Conservation (phyloP, 2,329 filamentous ascomycete genomes). For the Claviceps citrina region DNA sequence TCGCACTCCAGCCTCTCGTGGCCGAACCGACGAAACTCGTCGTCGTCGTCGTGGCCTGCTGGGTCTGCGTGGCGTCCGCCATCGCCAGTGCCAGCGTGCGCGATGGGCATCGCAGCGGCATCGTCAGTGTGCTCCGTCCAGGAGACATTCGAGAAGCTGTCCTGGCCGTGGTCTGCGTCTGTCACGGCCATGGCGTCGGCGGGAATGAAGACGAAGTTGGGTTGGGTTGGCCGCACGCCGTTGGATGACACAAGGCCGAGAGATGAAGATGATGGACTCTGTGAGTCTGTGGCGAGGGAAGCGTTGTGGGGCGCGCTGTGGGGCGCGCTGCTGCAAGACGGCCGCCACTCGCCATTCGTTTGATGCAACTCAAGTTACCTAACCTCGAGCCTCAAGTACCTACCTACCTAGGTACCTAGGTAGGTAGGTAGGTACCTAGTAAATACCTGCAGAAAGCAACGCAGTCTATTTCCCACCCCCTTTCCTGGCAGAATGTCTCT, state of each 20-base stretch:
- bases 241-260: not conserved
- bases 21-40: constrained; percentile 49
- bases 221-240: no score
- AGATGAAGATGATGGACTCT: not conserved
- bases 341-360: no score
- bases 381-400: no score
- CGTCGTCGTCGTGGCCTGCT: constrained; percentile 30
- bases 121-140: constrained; percentile 49
- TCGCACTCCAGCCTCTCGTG: constrained; percentile 67
- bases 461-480: constrained; percentile 2
- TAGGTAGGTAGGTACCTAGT: no score
- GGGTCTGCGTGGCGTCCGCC: constrained; percentile 12
- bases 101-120: constrained; percentile 16
- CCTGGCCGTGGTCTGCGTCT: constrained; percentile 41
- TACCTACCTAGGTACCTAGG: no score
- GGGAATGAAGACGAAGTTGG: no score
- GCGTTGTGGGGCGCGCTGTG: no score
- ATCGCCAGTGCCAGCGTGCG: constrained; percentile 15
- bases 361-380: no score
- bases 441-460: constrained; percentile 3
- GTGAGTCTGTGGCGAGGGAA: no score
- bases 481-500: constrained; percentile 3
- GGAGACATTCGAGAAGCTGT: constrained; percentile 68
- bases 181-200: constrained; percentile 25
- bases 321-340: no score